Percentiles rank a stretch among this genome's conserved stretches.
Conservation (phyloP, 1,284 basidiomycete species). For the Sparassis latifolia region DNA sequence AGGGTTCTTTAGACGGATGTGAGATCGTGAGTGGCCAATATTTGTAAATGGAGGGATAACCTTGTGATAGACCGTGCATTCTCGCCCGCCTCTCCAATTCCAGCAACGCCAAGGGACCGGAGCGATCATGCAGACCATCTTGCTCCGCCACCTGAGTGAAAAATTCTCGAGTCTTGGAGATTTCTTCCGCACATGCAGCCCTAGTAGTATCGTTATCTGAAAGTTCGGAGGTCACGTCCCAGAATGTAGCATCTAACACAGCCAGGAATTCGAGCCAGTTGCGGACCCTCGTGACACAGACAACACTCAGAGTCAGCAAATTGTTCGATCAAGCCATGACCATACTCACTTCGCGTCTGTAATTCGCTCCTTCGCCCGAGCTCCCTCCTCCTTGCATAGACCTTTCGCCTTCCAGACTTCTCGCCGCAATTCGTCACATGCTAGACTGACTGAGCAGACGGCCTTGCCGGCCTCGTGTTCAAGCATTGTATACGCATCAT, state of each 20-base stretch:
- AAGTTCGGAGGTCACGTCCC: conserved; percentile 27
- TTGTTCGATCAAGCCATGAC: too few species aligned
- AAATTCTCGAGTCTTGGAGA: conserved; percentile 43
- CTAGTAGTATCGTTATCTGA: conserved; percentile 18
- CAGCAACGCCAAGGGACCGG: conserved; percentile 61
- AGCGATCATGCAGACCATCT: conserved; percentile 67
- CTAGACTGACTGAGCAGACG: conserved; percentile 65
- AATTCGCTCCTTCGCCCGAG: conserved; percentile 49
- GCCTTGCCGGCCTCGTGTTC: conserved; percentile 58
- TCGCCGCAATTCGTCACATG: conserved; percentile 69
- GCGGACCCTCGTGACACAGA: conserved; percentile 49
- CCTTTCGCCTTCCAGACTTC: conserved; percentile 56
- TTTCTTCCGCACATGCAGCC: conserved; percentile 31
- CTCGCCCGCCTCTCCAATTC: conserved; percentile 62
- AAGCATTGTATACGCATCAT: conserved; percentile 68
- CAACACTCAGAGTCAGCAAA: too few species aligned
- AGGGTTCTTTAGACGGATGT: conserved; percentile 30
- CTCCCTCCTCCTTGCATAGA: conserved; percentile 52
- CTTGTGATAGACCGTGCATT: conserved; percentile 39
- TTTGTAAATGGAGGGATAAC: conserved; percentile 22
- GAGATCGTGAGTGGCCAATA: neutral
- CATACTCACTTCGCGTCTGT: conserved; percentile 46
- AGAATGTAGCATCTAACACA: conserved; percentile 61
- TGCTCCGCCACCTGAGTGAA: conserved; percentile 49
- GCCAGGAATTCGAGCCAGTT: conserved; percentile 83